Evolutionary conservation across 2,329 filamentous ascomycete genomes (phyloP), one percentile per base, ranked within the genome.

Genomic region (Neophaeococcomyces mojaviensis): DNA sequence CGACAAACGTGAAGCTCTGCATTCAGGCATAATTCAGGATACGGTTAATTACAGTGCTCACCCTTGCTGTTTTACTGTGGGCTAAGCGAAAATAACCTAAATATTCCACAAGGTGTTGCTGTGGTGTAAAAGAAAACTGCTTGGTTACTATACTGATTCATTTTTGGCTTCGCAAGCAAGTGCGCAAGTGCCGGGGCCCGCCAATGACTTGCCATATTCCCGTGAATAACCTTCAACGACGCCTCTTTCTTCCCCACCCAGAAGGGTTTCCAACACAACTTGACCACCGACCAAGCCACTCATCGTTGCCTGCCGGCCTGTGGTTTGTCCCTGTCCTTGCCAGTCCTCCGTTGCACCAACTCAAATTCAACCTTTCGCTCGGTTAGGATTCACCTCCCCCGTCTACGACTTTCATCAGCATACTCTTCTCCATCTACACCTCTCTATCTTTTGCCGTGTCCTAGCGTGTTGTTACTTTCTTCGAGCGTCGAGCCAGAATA

Each of bases 281-380:
- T 43, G 18, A 34, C 28, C 39, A 22, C 8, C 19, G 18, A 19
- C 28, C 22, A 37, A 44, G 41, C 41, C 41, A 44, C 41, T 44
- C 41, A 44, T 10, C 5, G 24, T 37, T 18, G 20, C n/a, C 16
- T 39, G 19, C n/a, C 37, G 26, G 32, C 18, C 6, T 28, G 20
- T 18, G 7, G 3, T 26, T 28, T 26, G 37, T 39, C 28, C 37
- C 24, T 10, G 24, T 28, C 5, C 24, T 35, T n/a, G n/a, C n/a
- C n/a, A n/a, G n/a, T n/a, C n/a, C n/a, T n/a, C n/a, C n/a, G 32
- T 13, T 18, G 20, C 37, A 39, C 13, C 37, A 28, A 20, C 32
- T 15, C 37, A 24, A 8, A 20, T 39, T 24, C 19, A n/a, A 20
- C 26, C 19, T 10, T 24, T 28, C 37, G 13, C 26, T 39, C 37